Conservation (phyloP, 2,329 filamentous ascomycete genomes). For the Sclerotinia glacialis region DNA sequence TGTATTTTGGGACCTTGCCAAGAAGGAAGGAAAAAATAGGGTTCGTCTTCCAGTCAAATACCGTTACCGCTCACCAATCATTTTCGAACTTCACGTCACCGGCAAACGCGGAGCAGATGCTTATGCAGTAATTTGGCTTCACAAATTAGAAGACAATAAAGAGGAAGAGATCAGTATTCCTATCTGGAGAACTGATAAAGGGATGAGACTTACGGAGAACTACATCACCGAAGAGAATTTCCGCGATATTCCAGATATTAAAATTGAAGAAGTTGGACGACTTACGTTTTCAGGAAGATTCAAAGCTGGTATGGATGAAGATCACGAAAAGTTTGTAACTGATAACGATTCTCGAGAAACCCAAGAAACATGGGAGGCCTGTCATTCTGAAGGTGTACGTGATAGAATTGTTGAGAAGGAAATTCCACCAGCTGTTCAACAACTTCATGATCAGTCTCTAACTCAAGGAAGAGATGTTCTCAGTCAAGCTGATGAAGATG, state of each 20-base stretch:
- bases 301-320: slow-evolving; percentile 84
- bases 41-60: slow-evolving; percentile 83
- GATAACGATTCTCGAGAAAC: slow-evolving; percentile 91
- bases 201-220: slow-evolving; percentile 78
- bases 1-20: slow-evolving; percentile 56
- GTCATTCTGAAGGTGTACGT: slow-evolving; percentile 81
- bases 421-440: slow-evolving; percentile 67
- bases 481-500: slow-evolving; percentile 66
- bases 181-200: slow-evolving; percentile 79
- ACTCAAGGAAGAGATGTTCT: slow-evolving; percentile 78
- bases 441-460: slow-evolving; percentile 78
- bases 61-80: slow-evolving; percentile 83
- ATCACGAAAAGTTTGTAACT: slow-evolving; percentile 77
- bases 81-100: slow-evolving; percentile 76
- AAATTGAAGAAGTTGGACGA: slow-evolving; percentile 76
- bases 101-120: slow-evolving; percentile 69
- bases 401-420: slow-evolving; percentile 67
- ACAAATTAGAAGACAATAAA: slow-evolving; percentile 79
- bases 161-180: slow-evolving; percentile 78
- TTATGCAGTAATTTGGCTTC: slow-evolving; percentile 81
- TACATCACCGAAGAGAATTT: slow-evolving; percentile 83
- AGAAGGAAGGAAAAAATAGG: slow-evolving; percentile 47
- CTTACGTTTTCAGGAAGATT: slow-evolving; percentile 78
- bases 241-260: slow-evolving; percentile 65
- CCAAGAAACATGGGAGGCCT: slow-evolving; percentile 92